Evolutionary conservation across 306 rosid species (phyloP), one percentile per base, ranked within the genome.

Genomic region (Corylus americana): DNA sequence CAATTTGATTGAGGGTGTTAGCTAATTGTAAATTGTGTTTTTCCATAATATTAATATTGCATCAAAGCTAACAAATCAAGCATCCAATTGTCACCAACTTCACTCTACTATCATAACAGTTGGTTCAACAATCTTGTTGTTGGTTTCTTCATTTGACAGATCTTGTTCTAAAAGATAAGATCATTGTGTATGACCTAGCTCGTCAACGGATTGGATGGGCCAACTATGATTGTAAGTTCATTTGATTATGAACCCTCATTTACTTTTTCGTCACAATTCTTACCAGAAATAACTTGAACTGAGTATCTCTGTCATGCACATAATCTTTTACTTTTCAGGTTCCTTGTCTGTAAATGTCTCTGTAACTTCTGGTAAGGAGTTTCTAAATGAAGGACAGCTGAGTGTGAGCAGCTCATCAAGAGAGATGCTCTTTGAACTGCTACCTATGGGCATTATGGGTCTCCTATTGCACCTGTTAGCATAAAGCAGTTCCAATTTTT

Each of bases 151-250:
- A 50, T 71, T 77, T 77, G 87, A 79, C 90, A 92, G 97, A 94
- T 89, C 88, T 94, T 74, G 89, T 94, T 81, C 84, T 92, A 35
- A 94, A 94, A 85, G 97, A 92, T 77, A 92, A 89, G 90, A 92
- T 94, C 54, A 55, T 94, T 72, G 93, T 94, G 68, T 94, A 92
- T 50, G 98, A 92, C 82, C 79, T 94, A 58, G 94, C 89, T 78
- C 93, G 57, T 72, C 97, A 91, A 85, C 86, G 87, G 69, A 78
- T 94, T 31, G 97, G 98, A 76, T 94, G 97, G 97, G 78, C 95
- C 14, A 87, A 86, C 86, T 92, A 92, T 18, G 97, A 94, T 50
- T 94, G 97, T 94, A 88, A 90, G 97, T 88, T 83, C 44, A 49
- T 62, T 42, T 42, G 51, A 68, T 20, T 8, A 61, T 31, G 0